Evolutionary conservation across 2,329 filamentous ascomycete genomes (phyloP).

Genomic region (Chaetomium olivaceum): DNA sequence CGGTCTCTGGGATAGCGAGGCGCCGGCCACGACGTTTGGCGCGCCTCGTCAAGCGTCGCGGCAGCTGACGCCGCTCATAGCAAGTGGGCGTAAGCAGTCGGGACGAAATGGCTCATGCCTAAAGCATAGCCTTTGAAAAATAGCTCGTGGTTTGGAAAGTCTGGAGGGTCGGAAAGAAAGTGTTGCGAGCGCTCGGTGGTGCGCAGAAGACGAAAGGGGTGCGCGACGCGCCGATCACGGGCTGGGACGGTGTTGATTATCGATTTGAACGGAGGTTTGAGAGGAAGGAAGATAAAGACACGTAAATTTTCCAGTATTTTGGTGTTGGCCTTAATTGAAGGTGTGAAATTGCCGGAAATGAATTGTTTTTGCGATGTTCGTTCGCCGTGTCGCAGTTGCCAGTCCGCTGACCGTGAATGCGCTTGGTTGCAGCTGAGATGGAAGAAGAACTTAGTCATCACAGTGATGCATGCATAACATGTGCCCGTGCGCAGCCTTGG

Average conservation of each 20-base stretch:
- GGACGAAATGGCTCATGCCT: constrained; percentile 21
- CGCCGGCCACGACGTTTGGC: constrained; percentile 14
- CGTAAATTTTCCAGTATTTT: constrained; percentile 24
- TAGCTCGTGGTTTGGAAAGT: background rate
- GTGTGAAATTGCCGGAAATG: constrained; percentile 4
- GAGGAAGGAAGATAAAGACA: constrained; percentile 20
- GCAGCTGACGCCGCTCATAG: constrained; percentile 27
- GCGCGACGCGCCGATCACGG: constrained; percentile 25
- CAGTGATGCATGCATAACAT: background rate
- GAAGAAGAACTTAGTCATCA: constrained; percentile 9
- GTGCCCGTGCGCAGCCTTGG: background rate
- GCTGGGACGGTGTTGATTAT: background rate
- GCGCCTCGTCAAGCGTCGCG: constrained; percentile 27
- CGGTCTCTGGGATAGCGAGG: background rate
- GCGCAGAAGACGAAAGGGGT: background rate
- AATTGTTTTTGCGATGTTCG: constrained; percentile 12
- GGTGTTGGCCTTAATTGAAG: constrained; percentile 8
- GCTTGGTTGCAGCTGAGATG: constrained; percentile 1
- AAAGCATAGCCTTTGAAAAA: constrained; percentile 20
- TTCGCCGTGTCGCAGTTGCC: constrained; percentile 14
- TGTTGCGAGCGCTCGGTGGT: constrained; percentile 1
- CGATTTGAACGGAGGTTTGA: background rate
- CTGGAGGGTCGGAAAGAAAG: background rate
- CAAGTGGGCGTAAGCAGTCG: constrained; percentile 17
- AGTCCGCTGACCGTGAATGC: background rate